Evolutionary conservation across 768 basidiomycete species (phyloP).

Genomic region (Galerina sulciceps): DNA sequence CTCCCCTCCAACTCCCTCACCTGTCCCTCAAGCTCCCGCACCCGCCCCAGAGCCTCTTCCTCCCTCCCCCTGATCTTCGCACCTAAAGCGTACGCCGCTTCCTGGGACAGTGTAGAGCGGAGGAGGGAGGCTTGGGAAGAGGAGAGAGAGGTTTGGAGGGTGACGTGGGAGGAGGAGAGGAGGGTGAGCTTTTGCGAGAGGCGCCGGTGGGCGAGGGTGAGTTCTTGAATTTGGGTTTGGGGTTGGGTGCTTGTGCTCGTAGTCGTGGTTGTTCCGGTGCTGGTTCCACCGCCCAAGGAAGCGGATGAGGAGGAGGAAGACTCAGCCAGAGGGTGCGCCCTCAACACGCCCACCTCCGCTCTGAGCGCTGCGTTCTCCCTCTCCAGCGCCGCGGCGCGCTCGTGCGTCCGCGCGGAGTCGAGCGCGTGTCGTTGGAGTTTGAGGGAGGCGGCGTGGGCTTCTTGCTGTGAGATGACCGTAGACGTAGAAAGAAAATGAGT

Average conservation of each 20-base stretch:
- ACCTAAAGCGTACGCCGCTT: constrained; percentile 59
- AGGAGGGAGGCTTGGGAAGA: constrained; percentile 41
- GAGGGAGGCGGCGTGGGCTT: constrained; percentile 66
- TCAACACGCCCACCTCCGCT: constrained; percentile 60
- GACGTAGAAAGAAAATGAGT: background rate
- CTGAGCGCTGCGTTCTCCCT: constrained; percentile 60
- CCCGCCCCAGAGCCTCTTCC: constrained; percentile 54
- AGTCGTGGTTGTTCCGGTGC: too few relatives aligned
- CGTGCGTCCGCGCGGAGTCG: constrained; percentile 51
- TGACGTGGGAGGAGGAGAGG: constrained; percentile 52
- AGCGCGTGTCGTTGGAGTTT: constrained; percentile 69
- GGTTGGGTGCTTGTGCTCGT: constrained; percentile 11
- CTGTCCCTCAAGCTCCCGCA: constrained; percentile 50
- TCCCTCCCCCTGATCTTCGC: constrained; percentile 57
- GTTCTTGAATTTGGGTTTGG: constrained; percentile 44
- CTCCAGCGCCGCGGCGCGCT: constrained; percentile 53
- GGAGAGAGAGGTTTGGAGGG: constrained; percentile 52
- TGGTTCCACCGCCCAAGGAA: too few relatives aligned
- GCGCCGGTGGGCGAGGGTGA: constrained; percentile 70
- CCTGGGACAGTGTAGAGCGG: constrained; percentile 44
- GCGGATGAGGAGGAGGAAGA: constrained; percentile 28
- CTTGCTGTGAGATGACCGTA: constrained; percentile 61
- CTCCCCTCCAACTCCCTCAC: constrained; percentile 59
- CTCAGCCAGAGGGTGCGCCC: constrained; percentile 52
- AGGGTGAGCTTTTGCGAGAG: constrained; percentile 69